These are phyloP conservation scores for Cyberlindnera mrakii DNA, from an alignment of 805 yeast genomes.

Conservation along the genomic window DNA sequence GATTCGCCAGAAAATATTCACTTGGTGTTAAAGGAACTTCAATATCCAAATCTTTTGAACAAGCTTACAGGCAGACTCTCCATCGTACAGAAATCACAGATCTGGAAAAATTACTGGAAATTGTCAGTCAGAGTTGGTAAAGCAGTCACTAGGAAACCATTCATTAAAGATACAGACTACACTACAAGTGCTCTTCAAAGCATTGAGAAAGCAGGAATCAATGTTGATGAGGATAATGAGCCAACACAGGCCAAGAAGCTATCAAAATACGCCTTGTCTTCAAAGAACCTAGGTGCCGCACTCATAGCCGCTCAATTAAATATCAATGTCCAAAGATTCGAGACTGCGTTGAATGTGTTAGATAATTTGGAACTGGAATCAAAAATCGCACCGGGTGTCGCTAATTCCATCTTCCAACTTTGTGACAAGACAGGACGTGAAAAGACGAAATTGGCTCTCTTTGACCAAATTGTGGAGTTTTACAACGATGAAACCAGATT, in stretches of 20 bases:
- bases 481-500: conserved; percentile 4
- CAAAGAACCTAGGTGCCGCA: conserved; percentile 25
- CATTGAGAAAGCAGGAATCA: conserved; percentile 13
- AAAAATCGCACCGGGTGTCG: conserved; percentile 38
- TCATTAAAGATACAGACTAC: conserved; percentile 6
- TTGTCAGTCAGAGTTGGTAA: conserved; percentile 17
- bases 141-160: conserved; percentile 2
- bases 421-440: conserved; percentile 41
- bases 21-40: conserved; percentile 29
- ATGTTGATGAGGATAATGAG: conserved; percentile 8
- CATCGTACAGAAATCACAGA: conserved; percentile 12
- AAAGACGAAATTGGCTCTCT: conserved; percentile 26
- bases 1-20: conserved; percentile 8
- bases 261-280: conserved; percentile 29
- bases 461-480: conserved; percentile 13
- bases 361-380: conserved; percentile 25
- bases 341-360: conserved; percentile 30
- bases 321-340: conserved; percentile 24
- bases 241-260: conserved; percentile 25
- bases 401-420: conserved; percentile 42
- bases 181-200: conserved; percentile 10
- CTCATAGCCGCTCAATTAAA: conserved; percentile 32
- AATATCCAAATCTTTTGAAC: conserved; percentile 21
- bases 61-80: conserved; percentile 19
- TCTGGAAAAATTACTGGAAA: conserved; percentile 18